phyloP scores from a whole-genome alignment of 2,329 filamentous ascomycete species.

The Aaosphaeria arxii region DNA sequence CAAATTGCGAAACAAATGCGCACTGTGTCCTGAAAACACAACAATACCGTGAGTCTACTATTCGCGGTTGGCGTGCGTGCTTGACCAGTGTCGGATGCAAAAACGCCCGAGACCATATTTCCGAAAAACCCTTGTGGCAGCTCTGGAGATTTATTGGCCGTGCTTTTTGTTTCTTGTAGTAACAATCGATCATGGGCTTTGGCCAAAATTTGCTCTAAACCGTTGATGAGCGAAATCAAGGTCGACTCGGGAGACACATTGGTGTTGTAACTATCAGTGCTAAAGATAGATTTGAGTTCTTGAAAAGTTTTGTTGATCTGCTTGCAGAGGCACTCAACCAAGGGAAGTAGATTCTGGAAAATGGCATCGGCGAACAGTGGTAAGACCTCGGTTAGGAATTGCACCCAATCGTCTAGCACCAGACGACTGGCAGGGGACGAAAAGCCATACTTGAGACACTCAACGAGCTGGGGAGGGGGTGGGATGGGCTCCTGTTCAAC shows the following conservation, averaged over 20 bases:
- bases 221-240: conserved; percentile 83
- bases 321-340: conserved; percentile 84
- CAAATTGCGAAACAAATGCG: conserved; percentile 90
- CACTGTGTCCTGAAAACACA: conserved; percentile 97
- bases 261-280: conserved; percentile 25
- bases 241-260: conserved; percentile 62
- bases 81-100: conserved; percentile 73
- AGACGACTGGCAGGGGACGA: conserved; percentile 69
- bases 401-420: conserved; percentile 88
- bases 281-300: conserved; percentile 65
- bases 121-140: conserved; percentile 86
- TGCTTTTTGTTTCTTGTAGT: conserved; percentile 68
- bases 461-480: conserved; percentile 72
- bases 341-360: conserved; percentile 84
- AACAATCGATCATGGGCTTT: conserved; percentile 80
- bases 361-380: conserved; percentile 81
- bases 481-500: conserved; percentile 31
- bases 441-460: conserved; percentile 79
- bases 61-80: conserved; percentile 86
- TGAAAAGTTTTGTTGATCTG: conserved; percentile 73
- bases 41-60: conserved; percentile 83
- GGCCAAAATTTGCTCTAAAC: conserved; percentile 85
- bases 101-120: conserved; percentile 90
- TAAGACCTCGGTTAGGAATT: conserved; percentile 77
- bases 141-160: conserved; percentile 72